Evolutionary conservation across 169 alveolate genomes (phyloP), one percentile per base, ranked within the genome.

Genomic region (Sarcocystis neurona): DNA sequence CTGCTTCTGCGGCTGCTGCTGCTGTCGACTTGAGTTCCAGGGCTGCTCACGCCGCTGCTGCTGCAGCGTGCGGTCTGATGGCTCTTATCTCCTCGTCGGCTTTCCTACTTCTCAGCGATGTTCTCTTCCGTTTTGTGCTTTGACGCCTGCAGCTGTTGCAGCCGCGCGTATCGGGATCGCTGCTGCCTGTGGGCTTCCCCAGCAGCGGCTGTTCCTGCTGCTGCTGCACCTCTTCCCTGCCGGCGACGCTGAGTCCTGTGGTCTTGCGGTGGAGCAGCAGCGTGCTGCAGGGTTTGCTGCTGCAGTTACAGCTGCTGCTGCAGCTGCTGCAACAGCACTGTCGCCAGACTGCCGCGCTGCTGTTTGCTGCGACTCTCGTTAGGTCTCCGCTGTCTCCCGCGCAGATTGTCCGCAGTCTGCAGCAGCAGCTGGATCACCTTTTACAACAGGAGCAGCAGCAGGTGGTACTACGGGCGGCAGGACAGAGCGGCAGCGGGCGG

Each of bases 301-400:
- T 39, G 6, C 58, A 34, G 32, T 20, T 72, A 34, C 20, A 72
- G 39, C 43, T 4, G 2, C n/a, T 72, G 37, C 82, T 72, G 10
- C 56, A 10, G 18, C 41, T 37, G 27, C 47, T 72, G 34, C 23
- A 72, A 2, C 58, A 23, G 53, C 82, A 72, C 39, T 72, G 82
- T 27, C 82, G 15, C n/a, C 56, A 30, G 34, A 72, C 82, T 39
- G 1, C 82, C 58, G 41, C 58, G 34, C 56, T 72, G 43, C 8
- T 53, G 30, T 72, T 41, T 39, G 4, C 41, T 1, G 56, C 56
- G 20, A 56, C 47, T n/a, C 47, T 72, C 41, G 34, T 72, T 20
- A 56, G 56, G 2, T 32, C 82, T 15, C 56, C 82, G n/a, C 82
- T 72, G 39, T 72, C 82, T n/a, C 82, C 82, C 6, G n/a, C 47